Conservation (phyloP, 2,329 filamentous ascomycete genomes). For the Cadophora luteo-olivacea region DNA sequence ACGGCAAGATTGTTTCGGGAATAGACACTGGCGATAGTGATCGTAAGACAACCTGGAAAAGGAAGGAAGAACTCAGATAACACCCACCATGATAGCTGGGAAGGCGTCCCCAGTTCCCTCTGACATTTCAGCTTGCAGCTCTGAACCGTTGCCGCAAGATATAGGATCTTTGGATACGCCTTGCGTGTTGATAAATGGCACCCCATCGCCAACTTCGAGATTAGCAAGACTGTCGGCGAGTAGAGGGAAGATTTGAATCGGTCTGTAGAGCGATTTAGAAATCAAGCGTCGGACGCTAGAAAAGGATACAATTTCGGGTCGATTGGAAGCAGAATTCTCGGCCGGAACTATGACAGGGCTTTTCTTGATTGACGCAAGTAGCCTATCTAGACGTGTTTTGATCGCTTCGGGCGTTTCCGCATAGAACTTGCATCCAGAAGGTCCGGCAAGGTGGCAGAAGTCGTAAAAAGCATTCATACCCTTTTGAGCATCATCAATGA, state of each 20-base stretch:
- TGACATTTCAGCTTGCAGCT: not conserved
- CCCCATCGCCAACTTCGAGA: not conserved
- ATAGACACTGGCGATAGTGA: too few relatives aligned
- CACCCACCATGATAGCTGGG: conserved; percentile 13
- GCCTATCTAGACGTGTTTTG: not conserved
- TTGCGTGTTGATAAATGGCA: conserved; percentile 3
- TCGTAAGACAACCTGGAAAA: too few relatives aligned
- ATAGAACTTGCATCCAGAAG: conserved; percentile 35
- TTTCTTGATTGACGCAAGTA: not conserved
- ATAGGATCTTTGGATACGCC: conserved; percentile 4
- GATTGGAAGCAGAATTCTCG: not conserved
- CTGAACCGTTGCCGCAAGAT: not conserved
- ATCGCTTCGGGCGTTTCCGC: conserved; percentile 30
- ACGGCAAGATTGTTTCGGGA: too few relatives aligned
- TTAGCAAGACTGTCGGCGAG: conserved; percentile 1
- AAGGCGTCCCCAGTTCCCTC: conserved; percentile 2
- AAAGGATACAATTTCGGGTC: conserved; percentile 8
- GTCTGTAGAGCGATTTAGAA: not conserved
- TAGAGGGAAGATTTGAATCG: not conserved
- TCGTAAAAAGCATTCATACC: conserved; percentile 39
- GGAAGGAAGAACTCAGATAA: too few relatives aligned
- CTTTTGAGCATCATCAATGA: conserved; percentile 44
- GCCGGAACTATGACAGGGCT: conserved; percentile 10
- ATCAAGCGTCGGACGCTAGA: conserved; percentile 4
- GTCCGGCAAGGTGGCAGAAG: conserved; percentile 45